Evolutionary conservation across 2,329 filamentous ascomycete species (phyloP).

Genomic region (Geosmithia morbida): DNA sequence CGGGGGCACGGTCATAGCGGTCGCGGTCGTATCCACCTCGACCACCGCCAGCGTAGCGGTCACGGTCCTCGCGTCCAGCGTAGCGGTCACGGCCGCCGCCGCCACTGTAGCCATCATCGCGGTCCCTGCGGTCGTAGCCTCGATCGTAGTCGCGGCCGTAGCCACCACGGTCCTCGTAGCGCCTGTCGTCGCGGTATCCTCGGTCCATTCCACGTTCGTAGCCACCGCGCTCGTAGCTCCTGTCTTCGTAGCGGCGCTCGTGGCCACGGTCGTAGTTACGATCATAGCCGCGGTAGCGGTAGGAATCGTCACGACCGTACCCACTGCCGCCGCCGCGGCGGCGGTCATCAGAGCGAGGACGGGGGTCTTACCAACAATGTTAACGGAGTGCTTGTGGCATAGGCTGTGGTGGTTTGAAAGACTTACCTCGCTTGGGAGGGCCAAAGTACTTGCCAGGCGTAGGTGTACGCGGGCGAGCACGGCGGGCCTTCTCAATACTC

Average conservation of each 20-base stretch:
- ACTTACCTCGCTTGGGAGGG: constrained; percentile 87
- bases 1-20: constrained; percentile 29
- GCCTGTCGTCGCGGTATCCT: constrained; percentile 21
- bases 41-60: constrained; percentile 19
- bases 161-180: constrained; percentile 21
- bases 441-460: constrained; percentile 99
- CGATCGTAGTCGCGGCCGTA: constrained; percentile 44
- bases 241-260: constrained; percentile 31
- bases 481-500: constrained; percentile 97
- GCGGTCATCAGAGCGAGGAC: constrained; percentile 42
- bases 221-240: constrained; percentile 34
- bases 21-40: constrained; percentile 30
- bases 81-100: constrained; percentile 23
- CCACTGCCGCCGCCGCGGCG: constrained; percentile 39
- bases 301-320: constrained; percentile 39
- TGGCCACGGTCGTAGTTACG: constrained; percentile 36
- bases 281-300: constrained; percentile 32
- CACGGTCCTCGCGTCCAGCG: constrained; percentile 29
- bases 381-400: constrained; percentile 2
- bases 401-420: neutral
- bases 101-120: constrained; percentile 19
- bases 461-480: constrained; percentile 84
- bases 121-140: constrained; percentile 20
- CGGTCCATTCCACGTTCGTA: constrained; percentile 39
- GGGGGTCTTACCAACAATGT: constrained; percentile 18